These are phyloP conservation scores for Ceratorhiza oryzae-sativae DNA, from an alignment of 1,284 basidiomycete species.

Conservation along the genomic window DNA sequence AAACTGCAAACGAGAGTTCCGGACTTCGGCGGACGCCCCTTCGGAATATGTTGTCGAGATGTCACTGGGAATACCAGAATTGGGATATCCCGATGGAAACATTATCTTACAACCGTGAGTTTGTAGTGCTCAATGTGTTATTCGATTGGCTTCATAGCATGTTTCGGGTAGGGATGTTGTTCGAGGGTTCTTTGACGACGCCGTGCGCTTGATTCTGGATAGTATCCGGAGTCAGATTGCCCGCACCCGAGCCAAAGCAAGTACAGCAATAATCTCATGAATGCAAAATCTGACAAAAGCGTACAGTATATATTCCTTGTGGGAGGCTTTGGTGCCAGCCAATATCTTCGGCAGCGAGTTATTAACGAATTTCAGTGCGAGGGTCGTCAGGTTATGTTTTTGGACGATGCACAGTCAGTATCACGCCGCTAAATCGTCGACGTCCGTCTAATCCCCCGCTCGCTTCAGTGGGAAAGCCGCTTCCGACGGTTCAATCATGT, in stretches of 20 bases:
- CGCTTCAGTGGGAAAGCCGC: conserved; percentile 11
- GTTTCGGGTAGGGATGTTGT: background rate
- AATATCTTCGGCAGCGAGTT: conserved; percentile 15
- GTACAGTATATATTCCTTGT: conserved; percentile 34
- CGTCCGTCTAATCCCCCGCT: background rate
- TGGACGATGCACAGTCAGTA: conserved; percentile 17
- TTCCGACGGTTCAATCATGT: conserved; percentile 18
- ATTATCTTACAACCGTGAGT: conserved; percentile 1
- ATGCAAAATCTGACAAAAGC: too few species aligned
- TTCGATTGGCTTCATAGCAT: background rate
- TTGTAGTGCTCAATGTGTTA: background rate
- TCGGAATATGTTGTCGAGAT: conserved; percentile 7
- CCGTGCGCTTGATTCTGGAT: background rate
- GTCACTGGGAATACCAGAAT: background rate
- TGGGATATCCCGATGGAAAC: conserved; percentile 20
- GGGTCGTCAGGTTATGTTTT: background rate
- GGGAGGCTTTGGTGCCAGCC: conserved; percentile 25
- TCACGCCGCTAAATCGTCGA: background rate
- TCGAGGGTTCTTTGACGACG: conserved; percentile 25
- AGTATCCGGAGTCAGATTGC: conserved; percentile 1
- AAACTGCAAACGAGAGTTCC: conserved; percentile 25
- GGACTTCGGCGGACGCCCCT: background rate
- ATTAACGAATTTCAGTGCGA: background rate
- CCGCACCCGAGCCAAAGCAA: background rate
- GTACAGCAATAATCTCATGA: too few species aligned